Evolutionary conservation across 371 early-diverging fungal genomes (phyloP).

Genomic region (Circinella minor): DNA sequence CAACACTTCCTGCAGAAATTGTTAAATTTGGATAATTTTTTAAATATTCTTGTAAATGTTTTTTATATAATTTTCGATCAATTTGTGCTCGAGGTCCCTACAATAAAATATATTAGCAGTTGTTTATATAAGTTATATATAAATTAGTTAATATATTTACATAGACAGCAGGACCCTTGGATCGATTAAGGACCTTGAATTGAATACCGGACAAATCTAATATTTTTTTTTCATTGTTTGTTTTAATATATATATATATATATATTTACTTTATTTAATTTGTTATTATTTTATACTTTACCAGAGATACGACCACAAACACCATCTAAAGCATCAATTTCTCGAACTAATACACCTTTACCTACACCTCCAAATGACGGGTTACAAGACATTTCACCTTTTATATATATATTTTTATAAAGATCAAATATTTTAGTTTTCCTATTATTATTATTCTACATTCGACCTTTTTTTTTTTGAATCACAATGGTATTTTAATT

Average conservation of each 20-base stretch:
- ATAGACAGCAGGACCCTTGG: constrained; percentile 89
- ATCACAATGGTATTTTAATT: no score
- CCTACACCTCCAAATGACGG: constrained; percentile 91
- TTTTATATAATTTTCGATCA: constrained; percentile 81
- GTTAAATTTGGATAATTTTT: constrained; percentile 72
- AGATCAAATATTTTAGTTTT: background rate
- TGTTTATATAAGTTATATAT: background rate
- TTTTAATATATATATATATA: background rate
- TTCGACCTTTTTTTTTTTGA: no score
- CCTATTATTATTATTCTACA: no score
- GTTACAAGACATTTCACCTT: constrained; percentile 90
- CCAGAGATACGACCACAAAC: constrained; percentile 79
- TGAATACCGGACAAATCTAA: constrained; percentile 84
- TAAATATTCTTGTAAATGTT: constrained; percentile 70
- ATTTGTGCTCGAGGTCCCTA: constrained; percentile 86
- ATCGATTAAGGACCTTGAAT: constrained; percentile 84
- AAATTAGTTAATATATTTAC: constrained; percentile 24
- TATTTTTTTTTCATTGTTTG: background rate
- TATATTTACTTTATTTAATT: background rate
- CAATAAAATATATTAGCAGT: background rate
- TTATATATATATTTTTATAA: background rate
- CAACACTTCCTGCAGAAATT: constrained; percentile 73
- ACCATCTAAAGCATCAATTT: constrained; percentile 88
- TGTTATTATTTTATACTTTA: constrained; percentile 19
- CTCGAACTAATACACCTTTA: constrained; percentile 82